Percentiles rank a stretch among this genome's conserved stretches.
phyloP scores from a whole-genome alignment of 495 filamentous ascomycete species.

The Cudoniella acicularis region DNA sequence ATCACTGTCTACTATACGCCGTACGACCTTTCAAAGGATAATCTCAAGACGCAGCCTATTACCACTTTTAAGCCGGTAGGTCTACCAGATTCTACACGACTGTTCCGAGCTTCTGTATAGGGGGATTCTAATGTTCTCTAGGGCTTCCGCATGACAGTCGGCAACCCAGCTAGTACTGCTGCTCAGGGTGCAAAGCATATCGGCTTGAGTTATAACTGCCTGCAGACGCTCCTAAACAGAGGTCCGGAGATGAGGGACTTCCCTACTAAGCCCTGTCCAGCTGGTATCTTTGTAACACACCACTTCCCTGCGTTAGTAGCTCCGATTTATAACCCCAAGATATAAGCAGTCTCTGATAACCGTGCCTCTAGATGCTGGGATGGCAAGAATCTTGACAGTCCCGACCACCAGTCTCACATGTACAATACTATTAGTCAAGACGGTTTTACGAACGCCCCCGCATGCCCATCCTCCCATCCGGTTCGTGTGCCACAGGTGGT shows the following conservation, averaged over 20 bases:
- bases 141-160: slow-evolving; percentile 20
- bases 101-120: too few species aligned
- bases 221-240: slow-evolving; percentile 6
- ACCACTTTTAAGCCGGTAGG: slow-evolving; percentile 45
- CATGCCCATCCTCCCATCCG: slow-evolving; percentile 48
- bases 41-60: too few species aligned
- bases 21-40: slow-evolving; percentile 38
- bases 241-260: slow-evolving; percentile 6
- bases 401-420: slow-evolving; percentile 52
- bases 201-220: too few species aligned
- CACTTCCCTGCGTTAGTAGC: slow-evolving; percentile 75
- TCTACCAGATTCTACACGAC: too few species aligned
- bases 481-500: slow-evolving; percentile 53
- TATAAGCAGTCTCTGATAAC: too few species aligned
- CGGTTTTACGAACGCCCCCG: slow-evolving; percentile 31
- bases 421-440: slow-evolving; percentile 38
- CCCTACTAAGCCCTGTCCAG: slow-evolving; percentile 9
- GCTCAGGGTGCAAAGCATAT: slow-evolving; percentile 3
- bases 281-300: slow-evolving; percentile 3
- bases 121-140: too few species aligned
- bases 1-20: slow-evolving; percentile 57
- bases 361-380: too few species aligned
- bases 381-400: slow-evolving; percentile 54
- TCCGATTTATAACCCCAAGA: too few species aligned
- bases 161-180: slow-evolving; percentile 9